Conservation (phyloP, 23 red algal genomes). For the Rhodosorus marinus region DNA sequence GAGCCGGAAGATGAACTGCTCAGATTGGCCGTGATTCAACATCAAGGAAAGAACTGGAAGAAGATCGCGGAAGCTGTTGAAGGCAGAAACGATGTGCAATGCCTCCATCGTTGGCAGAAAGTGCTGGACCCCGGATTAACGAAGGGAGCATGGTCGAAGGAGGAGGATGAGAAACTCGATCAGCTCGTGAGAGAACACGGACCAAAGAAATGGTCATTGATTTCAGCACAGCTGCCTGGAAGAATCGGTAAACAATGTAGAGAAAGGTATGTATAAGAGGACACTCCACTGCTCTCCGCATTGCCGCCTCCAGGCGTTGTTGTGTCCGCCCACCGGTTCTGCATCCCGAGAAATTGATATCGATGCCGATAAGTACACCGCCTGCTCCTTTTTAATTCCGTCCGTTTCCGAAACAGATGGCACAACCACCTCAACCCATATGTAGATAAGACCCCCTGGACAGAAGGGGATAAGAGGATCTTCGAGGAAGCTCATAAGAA, state of each 20-base stretch:
- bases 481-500: slow-evolving; percentile 47
- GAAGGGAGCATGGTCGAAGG: slow-evolving; percentile 77
- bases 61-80: slow-evolving; percentile 43
- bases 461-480: slow-evolving; percentile 63
- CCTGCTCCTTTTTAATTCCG: too few species aligned
- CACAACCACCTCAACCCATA: slow-evolving; percentile 77
- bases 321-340: too few species aligned
- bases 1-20: slow-evolving; percentile 57
- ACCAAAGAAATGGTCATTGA: slow-evolving; percentile 61
- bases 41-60: slow-evolving; percentile 73
- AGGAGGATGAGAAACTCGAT: slow-evolving; percentile 67
- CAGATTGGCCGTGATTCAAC: slow-evolving; percentile 37
- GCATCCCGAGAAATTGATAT: too few species aligned
- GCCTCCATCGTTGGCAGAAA: slow-evolving; percentile 86
- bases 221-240: slow-evolving; percentile 56
- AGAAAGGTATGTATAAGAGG: too few species aligned
- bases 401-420: too few species aligned
- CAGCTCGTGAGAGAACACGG: slow-evolving; percentile 49
- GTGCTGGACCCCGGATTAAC: slow-evolving; percentile 63
- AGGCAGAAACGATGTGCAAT: slow-evolving; percentile 64
- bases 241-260: slow-evolving; percentile 91
- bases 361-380: too few species aligned
- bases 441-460: slow-evolving; percentile 83
- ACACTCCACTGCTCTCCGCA: too few species aligned
- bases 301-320: too few species aligned